These are phyloP conservation scores for Tuber magnatum DNA, from an alignment of 495 filamentous ascomycete genomes.

Conservation along the genomic window DNA sequence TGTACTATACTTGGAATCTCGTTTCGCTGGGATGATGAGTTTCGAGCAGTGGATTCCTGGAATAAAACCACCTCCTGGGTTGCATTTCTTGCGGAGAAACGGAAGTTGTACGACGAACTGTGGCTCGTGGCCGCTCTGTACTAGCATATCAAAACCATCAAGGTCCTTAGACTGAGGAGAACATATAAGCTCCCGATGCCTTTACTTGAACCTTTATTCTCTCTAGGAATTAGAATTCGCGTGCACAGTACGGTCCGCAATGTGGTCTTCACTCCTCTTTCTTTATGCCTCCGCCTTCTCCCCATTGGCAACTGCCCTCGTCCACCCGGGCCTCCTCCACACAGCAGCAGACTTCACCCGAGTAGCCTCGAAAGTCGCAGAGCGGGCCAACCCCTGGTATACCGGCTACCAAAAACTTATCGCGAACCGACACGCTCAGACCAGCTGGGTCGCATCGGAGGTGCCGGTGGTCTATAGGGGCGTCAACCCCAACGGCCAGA, in stretches of 20 bases:
- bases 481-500: conserved; percentile 39
- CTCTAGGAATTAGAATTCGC: not conserved
- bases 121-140: not conserved
- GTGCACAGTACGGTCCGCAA: not conserved
- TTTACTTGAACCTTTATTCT: not conserved
- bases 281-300: not conserved
- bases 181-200: not conserved
- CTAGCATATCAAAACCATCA: not conserved
- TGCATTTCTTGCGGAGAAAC: not conserved
- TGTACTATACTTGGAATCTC: not conserved
- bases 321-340: conserved; percentile 45
- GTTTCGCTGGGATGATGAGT: not conserved
- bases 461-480: conserved; percentile 42
- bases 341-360: conserved; percentile 43
- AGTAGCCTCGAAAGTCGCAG: conserved; percentile 40
- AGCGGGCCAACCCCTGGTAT: conserved; percentile 42
- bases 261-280: not conserved
- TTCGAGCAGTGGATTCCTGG: not conserved
- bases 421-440: conserved; percentile 35
- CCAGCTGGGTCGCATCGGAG: conserved; percentile 29
- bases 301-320: conserved; percentile 17
- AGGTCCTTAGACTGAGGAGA: not conserved
- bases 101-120: not conserved
- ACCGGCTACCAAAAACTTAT: conserved; percentile 43
- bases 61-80: not conserved